Base-by-base conservation (phyloP, 2,329 filamentous ascomycete species). In the Colletotrichum eremochloae region DNA sequence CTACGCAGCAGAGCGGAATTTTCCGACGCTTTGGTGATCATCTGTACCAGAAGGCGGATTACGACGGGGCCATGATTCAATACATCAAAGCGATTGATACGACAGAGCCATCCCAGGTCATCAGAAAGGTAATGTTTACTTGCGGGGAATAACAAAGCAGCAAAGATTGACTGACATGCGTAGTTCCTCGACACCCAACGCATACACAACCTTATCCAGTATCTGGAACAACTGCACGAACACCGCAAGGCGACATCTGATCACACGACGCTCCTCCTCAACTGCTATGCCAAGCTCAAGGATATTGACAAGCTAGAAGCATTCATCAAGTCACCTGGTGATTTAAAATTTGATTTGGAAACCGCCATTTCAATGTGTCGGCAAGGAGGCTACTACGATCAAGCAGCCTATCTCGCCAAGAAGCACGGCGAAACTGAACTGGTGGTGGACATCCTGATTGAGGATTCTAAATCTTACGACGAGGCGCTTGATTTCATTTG, bases 1-100 rank as follows among this genome's bases (percentile, higher is more conserved):
- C 85, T 3, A 86, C 92, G 58, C 94, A 98, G 80, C 94, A 97
- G 77, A 98, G 97, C 77, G 86, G 93, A 70, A 99, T 99, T 71
- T 97, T 96, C 79, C 91, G 96, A 71, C 95, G 92, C 79, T 98
- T 97, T 81, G 96, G 96, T 15, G 96, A 99, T 80, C 94, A 96
- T 78, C 83, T 98, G 4, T 98, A 99, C 78, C 94, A 97, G 75
- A 97, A 97, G 78, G 94, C 93, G 5, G 95, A 98, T 79, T 99
- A 96, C 78, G 96, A 99, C 79, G 96, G 94, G 8, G 95, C 97
- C n/a, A 99, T 99, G 97, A 93, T 97, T 77, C 96, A 98, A 81
- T 99, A 99, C 79, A 91, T 99, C 74, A 93, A 94, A 76, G 96
- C 97, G 0, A 98, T 99, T 72, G 95, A 98, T 79, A 96, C 94